A percentile compares a stretch with the other conserved stretches of the same genome.
Conservation (phyloP, 2,329 filamentous ascomycete genomes). For the Talaromyces sp. region DNA sequence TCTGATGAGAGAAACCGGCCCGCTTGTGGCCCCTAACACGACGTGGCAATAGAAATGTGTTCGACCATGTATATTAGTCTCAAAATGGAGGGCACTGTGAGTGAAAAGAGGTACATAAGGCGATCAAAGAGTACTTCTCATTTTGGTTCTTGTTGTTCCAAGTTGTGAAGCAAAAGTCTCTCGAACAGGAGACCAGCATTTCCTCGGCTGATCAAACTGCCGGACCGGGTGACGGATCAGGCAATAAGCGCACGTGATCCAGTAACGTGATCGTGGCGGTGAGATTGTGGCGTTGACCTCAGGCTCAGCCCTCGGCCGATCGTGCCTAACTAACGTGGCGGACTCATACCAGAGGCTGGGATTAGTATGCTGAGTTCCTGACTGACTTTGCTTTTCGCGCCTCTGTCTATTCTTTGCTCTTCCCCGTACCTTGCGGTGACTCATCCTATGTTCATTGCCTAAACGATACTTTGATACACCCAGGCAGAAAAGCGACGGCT, state of each 20-base stretch:
- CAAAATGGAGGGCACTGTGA: not conserved
- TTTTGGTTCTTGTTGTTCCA: not conserved
- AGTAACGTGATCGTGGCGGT: slow-evolving; percentile 12
- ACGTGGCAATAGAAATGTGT: slow-evolving; percentile 14
- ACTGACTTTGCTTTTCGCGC: not conserved
- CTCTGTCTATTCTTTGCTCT: not conserved
- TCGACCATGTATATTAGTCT: not conserved
- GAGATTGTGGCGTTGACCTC: slow-evolving; percentile 11
- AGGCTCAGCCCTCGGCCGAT: slow-evolving; percentile 11
- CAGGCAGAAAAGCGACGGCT: slow-evolving; percentile 9
- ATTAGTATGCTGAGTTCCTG: slow-evolving; percentile 4
- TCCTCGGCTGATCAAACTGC: not conserved
- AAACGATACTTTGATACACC: not conserved
- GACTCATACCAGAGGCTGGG: not conserved
- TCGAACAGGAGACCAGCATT: not conserved
- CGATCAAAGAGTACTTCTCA: not conserved
- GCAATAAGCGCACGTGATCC: not conserved
- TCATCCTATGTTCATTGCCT: slow-evolving; percentile 10
- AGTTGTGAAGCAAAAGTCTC: not conserved
- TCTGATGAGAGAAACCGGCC: slow-evolving; percentile 11
- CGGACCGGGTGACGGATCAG: not conserved
- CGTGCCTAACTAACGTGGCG: slow-evolving; percentile 17
- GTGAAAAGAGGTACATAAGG: not conserved
- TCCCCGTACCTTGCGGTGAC: slow-evolving; percentile 10
- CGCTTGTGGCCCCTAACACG: slow-evolving; percentile 10